Evolutionary conservation across 345 rosid species (phyloP), one percentile per base, ranked within the genome.

Genomic region (Anastatica hierochuntica): DNA sequence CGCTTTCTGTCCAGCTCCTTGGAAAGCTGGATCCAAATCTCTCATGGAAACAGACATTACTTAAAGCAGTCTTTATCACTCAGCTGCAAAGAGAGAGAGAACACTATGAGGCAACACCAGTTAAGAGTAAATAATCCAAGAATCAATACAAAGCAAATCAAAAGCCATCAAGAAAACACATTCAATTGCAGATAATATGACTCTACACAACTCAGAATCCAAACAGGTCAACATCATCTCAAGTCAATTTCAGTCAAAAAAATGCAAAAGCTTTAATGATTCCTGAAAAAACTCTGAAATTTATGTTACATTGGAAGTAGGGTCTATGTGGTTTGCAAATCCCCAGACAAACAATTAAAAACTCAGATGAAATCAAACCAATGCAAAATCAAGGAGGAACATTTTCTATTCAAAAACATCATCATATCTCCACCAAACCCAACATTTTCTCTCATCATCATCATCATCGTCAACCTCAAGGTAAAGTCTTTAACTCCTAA

Each of bases 11-110:
- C 99, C 99, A 62, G 92, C 94, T 64, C 94, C 97, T 70, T 85
- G 97, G 72, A 94, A 94, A 68, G 85, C 94, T 62, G 94, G 73
- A 80, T 94, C 99, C 67, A 94, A 77, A 71, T 94, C 94, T 74
- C 87, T 85, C 97, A 88, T 83, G 50, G 99, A 94, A 72, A 94
- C 99, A 60, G 92, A 76, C 95, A 88, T 85, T n/a, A n/a, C n/a
- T n/a, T n/a, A n/a, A n/a, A n/a, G n/a, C n/a, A n/a, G n/a, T 57
- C 49, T 71, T 58, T 52, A 67, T 50, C 53, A 64, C 58, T 53
- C 53, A n/a, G 67, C 57, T 57, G 58, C 51, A 62, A n/a, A n/a
- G n/a, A n/a, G n/a, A n/a, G n/a, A n/a, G n/a, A 37, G 72, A 68
- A 49, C 67, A n/a, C 60, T 58, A 40, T 26, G 53, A 17, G 33